A percentile compares a stretch with the other conserved stretches of the same genome.
Evolutionary conservation across 768 basidiomycete species (phyloP).

Genomic region (Mycena belliarum): DNA sequence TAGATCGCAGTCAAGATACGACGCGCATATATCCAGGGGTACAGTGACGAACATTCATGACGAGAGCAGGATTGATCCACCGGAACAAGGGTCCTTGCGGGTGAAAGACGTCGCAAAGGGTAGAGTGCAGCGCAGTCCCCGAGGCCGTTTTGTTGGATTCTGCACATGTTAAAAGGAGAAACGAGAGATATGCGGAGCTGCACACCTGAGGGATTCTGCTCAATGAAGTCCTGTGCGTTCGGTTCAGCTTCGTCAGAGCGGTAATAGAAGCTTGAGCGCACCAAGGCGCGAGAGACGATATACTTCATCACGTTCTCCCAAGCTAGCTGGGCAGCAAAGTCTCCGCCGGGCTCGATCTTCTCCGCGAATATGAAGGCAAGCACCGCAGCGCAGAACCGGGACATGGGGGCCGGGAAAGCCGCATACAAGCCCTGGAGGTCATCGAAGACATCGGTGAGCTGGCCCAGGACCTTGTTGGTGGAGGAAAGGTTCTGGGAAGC

Average conservation of each 20-base stretch:
- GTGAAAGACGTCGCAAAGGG: slow-evolving; percentile 14
- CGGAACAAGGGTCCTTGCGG: neutral
- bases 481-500: slow-evolving; percentile 3
- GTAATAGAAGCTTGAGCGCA: neutral
- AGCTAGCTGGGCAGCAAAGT: neutral
- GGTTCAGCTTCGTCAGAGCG: neutral
- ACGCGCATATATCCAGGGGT: slow-evolving; percentile 13
- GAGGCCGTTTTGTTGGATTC: slow-evolving; percentile 1
- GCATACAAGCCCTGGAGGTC: neutral
- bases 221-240: slow-evolving; percentile 13
- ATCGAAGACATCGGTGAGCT: neutral
- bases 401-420: slow-evolving; percentile 5
- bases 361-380: slow-evolving; percentile 9
- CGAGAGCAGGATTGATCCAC: slow-evolving; percentile 6
- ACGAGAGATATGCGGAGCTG: neutral
- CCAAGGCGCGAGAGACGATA: slow-evolving; percentile 13
- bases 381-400: slow-evolving; percentile 7
- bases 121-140: neutral
- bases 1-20: neutral
- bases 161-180: neutral
- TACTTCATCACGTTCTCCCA: slow-evolving; percentile 20
- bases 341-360: slow-evolving; percentile 3
- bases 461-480: neutral
- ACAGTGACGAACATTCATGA: slow-evolving; percentile 9
- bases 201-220: neutral